These are phyloP conservation scores for Cryphonectria nitschkei DNA, from an alignment of 2,329 filamentous ascomycete genomes.

Conservation along the genomic window DNA sequence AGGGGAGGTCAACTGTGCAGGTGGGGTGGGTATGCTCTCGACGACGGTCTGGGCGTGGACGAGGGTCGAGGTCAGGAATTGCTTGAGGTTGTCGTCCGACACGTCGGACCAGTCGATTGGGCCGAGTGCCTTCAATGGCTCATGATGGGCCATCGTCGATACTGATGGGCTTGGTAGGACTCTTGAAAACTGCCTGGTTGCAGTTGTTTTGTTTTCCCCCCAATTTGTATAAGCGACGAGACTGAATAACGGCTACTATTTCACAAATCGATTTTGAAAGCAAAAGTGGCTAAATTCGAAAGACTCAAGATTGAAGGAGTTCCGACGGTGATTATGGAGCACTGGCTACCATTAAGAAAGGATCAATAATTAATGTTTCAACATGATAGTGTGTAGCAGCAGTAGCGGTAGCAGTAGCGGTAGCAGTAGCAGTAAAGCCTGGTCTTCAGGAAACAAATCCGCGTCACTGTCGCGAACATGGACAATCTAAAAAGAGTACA, in stretches of 20 bases:
- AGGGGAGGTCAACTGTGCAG: constrained; percentile 49
- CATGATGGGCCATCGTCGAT: constrained; percentile 59
- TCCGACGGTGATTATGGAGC: not conserved
- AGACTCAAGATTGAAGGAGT: not conserved
- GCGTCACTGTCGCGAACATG: not conserved
- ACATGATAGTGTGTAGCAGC: not conserved
- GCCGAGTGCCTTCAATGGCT: constrained; percentile 60
- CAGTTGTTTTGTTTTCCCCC: not conserved
- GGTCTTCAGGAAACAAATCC: not conserved
- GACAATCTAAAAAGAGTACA: not conserved
- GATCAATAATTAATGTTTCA: not conserved
- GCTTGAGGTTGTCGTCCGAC: constrained; percentile 49
- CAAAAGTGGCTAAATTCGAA: not conserved
- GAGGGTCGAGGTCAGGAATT: constrained; percentile 64
- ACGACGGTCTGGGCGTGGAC: constrained; percentile 69
- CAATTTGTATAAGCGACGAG: not conserved
- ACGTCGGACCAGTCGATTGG: constrained; percentile 57
- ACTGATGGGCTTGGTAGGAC: too few species aligned
- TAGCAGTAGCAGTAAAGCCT: not conserved
- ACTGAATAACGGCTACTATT: not conserved
- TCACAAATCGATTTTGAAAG: not conserved
- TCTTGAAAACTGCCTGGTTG: not conserved
- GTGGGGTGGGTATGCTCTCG: constrained; percentile 72
- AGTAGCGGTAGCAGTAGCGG: not conserved
- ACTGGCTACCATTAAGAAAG: not conserved